Percentiles rank a stretch among this genome's conserved stretches.
Evolutionary conservation across 2,329 filamentous ascomycete species (phyloP).

Genomic region (Elsinoe necatrix): DNA sequence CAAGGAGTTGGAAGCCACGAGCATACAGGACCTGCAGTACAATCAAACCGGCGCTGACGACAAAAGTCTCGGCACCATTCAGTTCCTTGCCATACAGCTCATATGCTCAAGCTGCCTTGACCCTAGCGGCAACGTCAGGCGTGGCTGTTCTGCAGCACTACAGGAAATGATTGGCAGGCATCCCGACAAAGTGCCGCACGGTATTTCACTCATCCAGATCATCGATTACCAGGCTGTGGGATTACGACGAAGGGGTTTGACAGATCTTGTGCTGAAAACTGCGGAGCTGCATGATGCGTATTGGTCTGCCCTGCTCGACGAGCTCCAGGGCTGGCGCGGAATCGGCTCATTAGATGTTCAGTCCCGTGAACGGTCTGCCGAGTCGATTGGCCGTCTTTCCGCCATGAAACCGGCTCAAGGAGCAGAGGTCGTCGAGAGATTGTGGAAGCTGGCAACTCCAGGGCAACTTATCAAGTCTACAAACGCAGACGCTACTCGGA

Average conservation of each 20-base stretch:
- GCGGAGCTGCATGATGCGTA: conserved; percentile 56
- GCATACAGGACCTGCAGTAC: conserved; percentile 22
- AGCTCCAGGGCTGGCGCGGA: conserved; percentile 75
- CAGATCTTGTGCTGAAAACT: conserved; percentile 63
- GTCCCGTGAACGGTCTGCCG: conserved; percentile 64
- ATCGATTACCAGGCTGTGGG: conserved; percentile 94
- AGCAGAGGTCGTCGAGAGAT: conserved; percentile 1
- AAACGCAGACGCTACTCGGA: neutral
- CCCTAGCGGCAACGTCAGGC: conserved; percentile 82
- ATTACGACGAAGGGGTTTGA: conserved; percentile 71
- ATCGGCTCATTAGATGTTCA: conserved; percentile 68
- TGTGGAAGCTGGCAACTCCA: neutral
- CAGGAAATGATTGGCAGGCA: conserved; percentile 92
- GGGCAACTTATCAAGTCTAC: neutral
- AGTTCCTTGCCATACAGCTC: conserved; percentile 71
- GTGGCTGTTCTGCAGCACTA: conserved; percentile 84
- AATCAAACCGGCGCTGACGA: neutral
- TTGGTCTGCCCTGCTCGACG: conserved; percentile 61
- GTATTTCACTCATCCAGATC: conserved; percentile 76
- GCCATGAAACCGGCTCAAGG: neutral
- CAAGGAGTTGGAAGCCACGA: conserved; percentile 59
- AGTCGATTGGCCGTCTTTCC: conserved; percentile 46
- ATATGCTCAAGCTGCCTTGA: conserved; percentile 77
- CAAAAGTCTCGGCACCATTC: conserved; percentile 32
- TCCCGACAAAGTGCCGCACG: conserved; percentile 71